Evolutionary conservation across 2,329 filamentous ascomycete species (phyloP), one percentile per base, ranked within the genome.

Genomic region (Hypoxylon sp.): DNA sequence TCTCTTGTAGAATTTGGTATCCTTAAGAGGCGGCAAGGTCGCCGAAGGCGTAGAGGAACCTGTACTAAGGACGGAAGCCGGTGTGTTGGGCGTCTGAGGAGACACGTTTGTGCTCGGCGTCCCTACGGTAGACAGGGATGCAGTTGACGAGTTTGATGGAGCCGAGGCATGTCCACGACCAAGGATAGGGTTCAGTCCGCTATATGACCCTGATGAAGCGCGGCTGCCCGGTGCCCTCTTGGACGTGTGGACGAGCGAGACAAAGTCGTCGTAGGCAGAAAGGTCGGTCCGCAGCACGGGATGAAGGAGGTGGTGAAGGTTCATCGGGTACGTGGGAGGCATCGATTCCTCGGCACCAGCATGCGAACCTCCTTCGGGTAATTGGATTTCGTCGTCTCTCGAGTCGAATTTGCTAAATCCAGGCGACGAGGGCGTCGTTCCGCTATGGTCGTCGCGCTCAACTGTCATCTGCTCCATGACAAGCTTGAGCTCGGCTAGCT

Each of bases 1-100:
- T 42, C 95, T 88, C 78, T 98, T 98, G 78, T 94, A 99, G 72
- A 98, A 99, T 64, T 90, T 91, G 23, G 90, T 91, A 54, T 98
- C 95, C 70, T 95, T 96, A 35, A 99, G 78, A 3, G 88, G 86
- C 2, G 84, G 86, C 27, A 84, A 69, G 17, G 73, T 72, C 38
- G 72, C 72, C 15, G 70, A 70, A 27, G 74, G 65, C 31, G 74
- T 65, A 20, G 70, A 69, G 2, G 82, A 82, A 43, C 71, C 71
- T 10, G 75, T 72, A 66, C 82, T 84, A 33, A 77, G 68, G 6
- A 74, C 80, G 47, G 79, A 88, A 65, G 81, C 83, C 41, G 80
- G 83, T 4, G 79, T 87, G 62, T 78, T 83, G 27, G 82, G 87
- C 53, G 82, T 86, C 60, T 82, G 81, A 5, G 86, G 84, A 15